Percentiles rank a stretch among this genome's conserved stretches.
These are phyloP conservation scores for Phytophthora palmivora DNA, from an alignment of 352 stramenopile species.

Conservation along the genomic window DNA sequence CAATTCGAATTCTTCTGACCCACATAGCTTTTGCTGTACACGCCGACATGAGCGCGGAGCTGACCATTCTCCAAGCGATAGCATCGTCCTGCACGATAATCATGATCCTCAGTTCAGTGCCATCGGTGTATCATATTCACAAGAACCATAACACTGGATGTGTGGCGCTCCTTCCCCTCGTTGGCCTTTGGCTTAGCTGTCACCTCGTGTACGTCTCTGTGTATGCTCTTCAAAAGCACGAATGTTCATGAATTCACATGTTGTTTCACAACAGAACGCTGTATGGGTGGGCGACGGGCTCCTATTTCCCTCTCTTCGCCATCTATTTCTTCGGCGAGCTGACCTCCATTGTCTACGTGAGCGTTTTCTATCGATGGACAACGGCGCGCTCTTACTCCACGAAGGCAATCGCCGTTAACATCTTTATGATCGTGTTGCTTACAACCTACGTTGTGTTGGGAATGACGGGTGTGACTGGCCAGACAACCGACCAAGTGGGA, in stretches of 20 bases:
- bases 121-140: conserved; percentile 42
- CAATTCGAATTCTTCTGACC: conserved; percentile 13
- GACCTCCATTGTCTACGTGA: conserved; percentile 28
- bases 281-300: conserved; percentile 32
- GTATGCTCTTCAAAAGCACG: no score
- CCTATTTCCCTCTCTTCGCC: conserved; percentile 44
- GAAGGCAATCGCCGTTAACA: conserved; percentile 22
- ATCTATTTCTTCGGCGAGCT: conserved; percentile 34
- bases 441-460: conserved; percentile 33
- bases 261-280: conserved; percentile 20
- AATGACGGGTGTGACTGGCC: conserved; percentile 23
- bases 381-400: conserved; percentile 20
- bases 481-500: conserved; percentile 25
- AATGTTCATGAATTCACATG: background rate
- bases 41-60: conserved; percentile 26
- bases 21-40: background rate
- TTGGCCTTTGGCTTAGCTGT: conserved; percentile 43
- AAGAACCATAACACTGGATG: conserved; percentile 29
- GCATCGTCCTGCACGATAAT: conserved; percentile 41
- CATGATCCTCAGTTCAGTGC: conserved; percentile 38
- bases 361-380: conserved; percentile 32
- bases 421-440: conserved; percentile 23
- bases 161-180: conserved; percentile 31
- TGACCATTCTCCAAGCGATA: conserved; percentile 39
- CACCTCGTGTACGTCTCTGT: conserved; percentile 36